These are phyloP conservation scores for Arthrobotrys sinensis DNA, from an alignment of 2,329 filamentous ascomycete species.

Conservation along the genomic window DNA sequence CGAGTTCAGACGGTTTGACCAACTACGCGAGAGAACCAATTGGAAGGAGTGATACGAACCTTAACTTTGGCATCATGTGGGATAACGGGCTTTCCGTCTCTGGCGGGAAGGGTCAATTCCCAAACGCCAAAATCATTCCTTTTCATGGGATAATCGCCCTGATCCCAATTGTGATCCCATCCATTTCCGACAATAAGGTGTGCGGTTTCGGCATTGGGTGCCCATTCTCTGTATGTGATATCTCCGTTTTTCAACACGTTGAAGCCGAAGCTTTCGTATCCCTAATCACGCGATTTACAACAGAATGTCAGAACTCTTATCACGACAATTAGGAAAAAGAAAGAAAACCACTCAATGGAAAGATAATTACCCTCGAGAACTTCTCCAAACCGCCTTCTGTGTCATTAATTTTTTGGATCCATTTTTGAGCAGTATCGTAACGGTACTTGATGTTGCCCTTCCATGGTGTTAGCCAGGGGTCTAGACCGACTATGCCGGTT, in stretches of 20 bases:
- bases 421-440: slow-evolving; percentile 84
- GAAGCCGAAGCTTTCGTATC: slow-evolving; percentile 88
- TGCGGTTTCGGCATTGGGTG: slow-evolving; percentile 87
- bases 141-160: slow-evolving; percentile 86
- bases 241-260: slow-evolving; percentile 85
- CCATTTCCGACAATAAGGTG: slow-evolving; percentile 77
- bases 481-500: slow-evolving; percentile 85
- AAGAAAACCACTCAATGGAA: not conserved
- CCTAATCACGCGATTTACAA: slow-evolving; percentile 71
- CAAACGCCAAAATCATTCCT: slow-evolving; percentile 89
- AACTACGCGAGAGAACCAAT: slow-evolving; percentile 1
- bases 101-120: slow-evolving; percentile 82
- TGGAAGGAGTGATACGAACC: slow-evolving; percentile 71
- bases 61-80: slow-evolving; percentile 96
- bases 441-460: slow-evolving; percentile 81
- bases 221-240: slow-evolving; percentile 95
- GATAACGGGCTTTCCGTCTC: slow-evolving; percentile 82
- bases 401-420: slow-evolving; percentile 87
- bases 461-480: slow-evolving; percentile 92
- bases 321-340: not conserved
- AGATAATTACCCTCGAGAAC: slow-evolving; percentile 80
- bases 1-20: not conserved
- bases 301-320: slow-evolving; percentile 12
- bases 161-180: slow-evolving; percentile 82
- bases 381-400: slow-evolving; percentile 91